Evolutionary conservation across 306 rosid species (phyloP).

Genomic region (Medicago arabica): DNA sequence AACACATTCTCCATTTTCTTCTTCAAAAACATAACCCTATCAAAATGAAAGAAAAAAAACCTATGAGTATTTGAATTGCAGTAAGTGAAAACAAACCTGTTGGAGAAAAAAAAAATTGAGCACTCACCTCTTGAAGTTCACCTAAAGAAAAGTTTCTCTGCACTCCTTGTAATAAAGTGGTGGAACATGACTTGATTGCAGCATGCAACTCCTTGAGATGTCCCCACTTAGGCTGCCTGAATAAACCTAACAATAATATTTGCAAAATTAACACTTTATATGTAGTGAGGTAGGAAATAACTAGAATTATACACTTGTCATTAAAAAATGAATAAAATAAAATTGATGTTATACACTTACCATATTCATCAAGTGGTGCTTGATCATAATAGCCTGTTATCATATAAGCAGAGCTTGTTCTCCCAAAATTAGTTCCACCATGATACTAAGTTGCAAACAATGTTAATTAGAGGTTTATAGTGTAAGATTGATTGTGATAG

Average conservation of each 20-base stretch:
- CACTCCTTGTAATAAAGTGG: slow-evolving; percentile 60
- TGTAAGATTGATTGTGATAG: not conserved
- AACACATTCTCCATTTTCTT: slow-evolving; percentile 59
- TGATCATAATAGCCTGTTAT: slow-evolving; percentile 70
- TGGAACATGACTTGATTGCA: slow-evolving; percentile 62
- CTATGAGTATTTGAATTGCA: not conserved
- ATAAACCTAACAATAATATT: slow-evolving; percentile 54
- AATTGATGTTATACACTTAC: slow-evolving; percentile 38
- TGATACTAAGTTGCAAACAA: slow-evolving; percentile 58
- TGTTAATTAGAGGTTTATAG: slow-evolving; percentile 4
- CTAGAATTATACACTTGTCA: not conserved
- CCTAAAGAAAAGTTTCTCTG: slow-evolving; percentile 65
- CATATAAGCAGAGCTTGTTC: slow-evolving; percentile 61
- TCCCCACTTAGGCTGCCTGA: slow-evolving; percentile 78
- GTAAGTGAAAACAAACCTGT: not conserved
- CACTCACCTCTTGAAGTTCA: slow-evolving; percentile 52
- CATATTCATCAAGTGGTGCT: slow-evolving; percentile 85
- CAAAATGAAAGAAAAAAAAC: not conserved
- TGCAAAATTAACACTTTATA: slow-evolving; percentile 6
- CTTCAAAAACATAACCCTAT: slow-evolving; percentile 65
- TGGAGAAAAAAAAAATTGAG: not conserved
- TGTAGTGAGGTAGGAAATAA: not conserved
- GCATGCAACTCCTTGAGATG: slow-evolving; percentile 72
- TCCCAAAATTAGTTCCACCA: slow-evolving; percentile 85
- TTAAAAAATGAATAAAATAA: not conserved